Conservation (phyloP, 176 grass and related monocot genomes). For the Neostapfia colusana region DNA sequence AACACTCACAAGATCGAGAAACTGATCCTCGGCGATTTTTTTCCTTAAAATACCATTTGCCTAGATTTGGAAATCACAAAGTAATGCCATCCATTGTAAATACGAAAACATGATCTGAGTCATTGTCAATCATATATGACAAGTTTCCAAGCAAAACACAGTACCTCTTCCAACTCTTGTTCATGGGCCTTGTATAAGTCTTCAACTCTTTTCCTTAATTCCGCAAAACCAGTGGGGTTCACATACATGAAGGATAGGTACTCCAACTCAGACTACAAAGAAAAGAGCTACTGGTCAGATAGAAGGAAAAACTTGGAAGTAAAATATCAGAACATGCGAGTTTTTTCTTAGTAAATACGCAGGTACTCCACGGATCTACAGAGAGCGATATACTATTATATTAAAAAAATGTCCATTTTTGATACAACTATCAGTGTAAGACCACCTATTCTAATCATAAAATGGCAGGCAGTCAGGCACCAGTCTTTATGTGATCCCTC, state of each 20-base stretch:
- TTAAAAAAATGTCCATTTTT: slow-evolving; percentile 1
- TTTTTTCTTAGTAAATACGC: slow-evolving; percentile 4
- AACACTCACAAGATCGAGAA: slow-evolving; percentile 81
- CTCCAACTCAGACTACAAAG: slow-evolving; percentile 89
- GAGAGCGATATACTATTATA: not conserved
- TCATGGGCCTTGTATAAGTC: slow-evolving; percentile 71
- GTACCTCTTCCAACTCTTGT: slow-evolving; percentile 92
- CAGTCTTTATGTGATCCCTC: slow-evolving; percentile 5
- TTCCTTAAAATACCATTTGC: slow-evolving; percentile 86
- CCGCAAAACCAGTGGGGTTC: slow-evolving; percentile 65
- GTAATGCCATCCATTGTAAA: slow-evolving; percentile 32
- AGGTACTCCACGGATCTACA: slow-evolving; percentile 15
- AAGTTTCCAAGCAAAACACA: slow-evolving; percentile 31
- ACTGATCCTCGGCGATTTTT: slow-evolving; percentile 85
- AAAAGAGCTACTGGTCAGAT: slow-evolving; percentile 34
- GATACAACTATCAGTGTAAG: slow-evolving; percentile 4
- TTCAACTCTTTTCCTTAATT: slow-evolving; percentile 88
- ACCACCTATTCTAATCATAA: slow-evolving; percentile 12
- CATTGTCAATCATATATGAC: not conserved
- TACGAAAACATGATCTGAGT: slow-evolving; percentile 21
- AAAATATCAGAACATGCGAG: slow-evolving; percentile 23
- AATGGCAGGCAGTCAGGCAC: not conserved
- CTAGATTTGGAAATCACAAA: slow-evolving; percentile 46
- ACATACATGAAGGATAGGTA: slow-evolving; percentile 96
- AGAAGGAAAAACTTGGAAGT: slow-evolving; percentile 31